A percentile compares a stretch with the other conserved stretches of the same genome.
Evolutionary conservation across 768 basidiomycete genomes (phyloP).

Genomic region (Austroboletus eburneus): DNA sequence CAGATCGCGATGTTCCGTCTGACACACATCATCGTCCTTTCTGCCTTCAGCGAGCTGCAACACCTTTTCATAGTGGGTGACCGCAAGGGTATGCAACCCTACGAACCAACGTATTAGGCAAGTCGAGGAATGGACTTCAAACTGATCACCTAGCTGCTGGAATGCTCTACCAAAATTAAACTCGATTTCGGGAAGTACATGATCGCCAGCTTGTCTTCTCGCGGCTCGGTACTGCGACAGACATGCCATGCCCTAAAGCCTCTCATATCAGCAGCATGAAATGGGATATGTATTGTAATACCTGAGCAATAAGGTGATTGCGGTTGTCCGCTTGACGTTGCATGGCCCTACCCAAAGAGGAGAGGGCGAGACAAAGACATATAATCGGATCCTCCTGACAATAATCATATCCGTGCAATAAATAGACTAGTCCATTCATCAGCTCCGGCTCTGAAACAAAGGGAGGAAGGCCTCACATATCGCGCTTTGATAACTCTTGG

Average conservation of each 20-base stretch:
- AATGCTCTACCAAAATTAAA: slow-evolving; percentile 92
- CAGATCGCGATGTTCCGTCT: background rate
- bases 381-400: slow-evolving; percentile 81
- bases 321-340: slow-evolving; percentile 92
- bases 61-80: slow-evolving; percentile 78
- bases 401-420: slow-evolving; percentile 85
- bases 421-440: slow-evolving; percentile 56
- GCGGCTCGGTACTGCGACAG: slow-evolving; percentile 75
- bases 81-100: slow-evolving; percentile 82
- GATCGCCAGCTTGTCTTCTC: slow-evolving; percentile 40
- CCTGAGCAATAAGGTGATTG: slow-evolving; percentile 81
- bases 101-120: background rate
- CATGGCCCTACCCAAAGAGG: slow-evolving; percentile 86
- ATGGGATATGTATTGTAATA: slow-evolving; percentile 14
- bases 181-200: slow-evolving; percentile 68
- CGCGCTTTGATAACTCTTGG: slow-evolving; percentile 86
- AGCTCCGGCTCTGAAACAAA: background rate
- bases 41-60: slow-evolving; percentile 55
- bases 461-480: slow-evolving; percentile 57
- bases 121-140: background rate
- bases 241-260: slow-evolving; percentile 77
- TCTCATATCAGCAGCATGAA: background rate
- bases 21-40: slow-evolving; percentile 31
- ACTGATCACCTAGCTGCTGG: slow-evolving; percentile 82
- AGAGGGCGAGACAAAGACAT: slow-evolving; percentile 76